Base-by-base conservation (phyloP, 768 basidiomycete species). In the Mycena galericulata region DNA sequence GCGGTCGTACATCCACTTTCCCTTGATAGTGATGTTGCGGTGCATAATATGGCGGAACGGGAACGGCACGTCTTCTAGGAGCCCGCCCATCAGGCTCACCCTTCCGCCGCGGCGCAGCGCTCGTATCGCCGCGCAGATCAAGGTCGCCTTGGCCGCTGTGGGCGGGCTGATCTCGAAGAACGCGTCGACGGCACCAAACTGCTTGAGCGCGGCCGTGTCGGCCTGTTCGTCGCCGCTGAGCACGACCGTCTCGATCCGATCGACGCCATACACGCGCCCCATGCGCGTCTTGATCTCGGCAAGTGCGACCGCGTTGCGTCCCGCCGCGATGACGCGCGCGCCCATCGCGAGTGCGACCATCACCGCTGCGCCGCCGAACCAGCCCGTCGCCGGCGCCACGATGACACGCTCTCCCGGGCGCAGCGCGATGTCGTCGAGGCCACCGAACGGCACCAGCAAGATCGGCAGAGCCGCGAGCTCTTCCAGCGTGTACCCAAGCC, bases 321-420 rank as follows among this genome's bases (percentile, higher is more conserved):
- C 53, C 66, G 53, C 55, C 11, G 67, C 67, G 24, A 68, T 40
- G 18, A 68, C 67, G 18, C 67, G 51, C 17, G 67, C 67, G 41
- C 67, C 67, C 61, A 68, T 56, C 27, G 67, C 67, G 11, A 68
- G 55, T 24, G 67, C 67, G 17, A 53, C 32, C 7, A 53, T 12
- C 9, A 63, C 67, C 17, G 61, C 60, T 26, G 61, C 67, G 34
- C 53, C 49, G 7, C 67, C 61, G n/a, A 68, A 68, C 10, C 29
- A n/a, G 2, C 67, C 67, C 12, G 67, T 68, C 9, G 67, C 67
- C 7, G 67, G 66, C 9, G 67, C 45, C 9, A 63, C 24, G 18
- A 68, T 49, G 22, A 68, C 51, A 4, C 24, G 30, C 14, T 60
- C 58, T 18, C 46, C 58, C 6, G 58, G 29, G n/a, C 30, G 29